Evolutionary conservation across 2,329 filamentous ascomycete genomes (phyloP), one percentile per base, ranked within the genome.

Genomic region (Podosphaera aphanis): DNA sequence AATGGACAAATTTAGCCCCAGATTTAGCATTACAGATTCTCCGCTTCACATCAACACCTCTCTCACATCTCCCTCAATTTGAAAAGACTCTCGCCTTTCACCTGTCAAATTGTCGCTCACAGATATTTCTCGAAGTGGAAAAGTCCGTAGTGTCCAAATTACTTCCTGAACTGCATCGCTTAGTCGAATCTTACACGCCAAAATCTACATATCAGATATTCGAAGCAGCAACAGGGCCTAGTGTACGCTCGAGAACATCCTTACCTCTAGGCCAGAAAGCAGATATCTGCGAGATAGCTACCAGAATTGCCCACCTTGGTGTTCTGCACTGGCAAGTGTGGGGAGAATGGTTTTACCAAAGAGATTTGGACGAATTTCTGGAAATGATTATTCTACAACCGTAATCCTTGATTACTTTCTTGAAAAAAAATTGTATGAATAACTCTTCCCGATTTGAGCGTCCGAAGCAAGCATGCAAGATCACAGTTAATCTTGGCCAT

Each of bases 241-340:
- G 49, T 47, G 31, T 40, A 19, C 44, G 49, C 8, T 41, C 51
- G 3, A 44, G 47, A 15, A 39, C 20, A 31, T 19, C 48, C 10
- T 11, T n/a, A 15, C 46, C 20, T 20, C 10, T 21, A 5, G 35
- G 46, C n/a, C 33, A 35, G 2, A 58, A 55, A 29, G 55, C 56
- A 4, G 55, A 58, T 19, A 51, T 81, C 33, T 67, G 70, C 38
- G 77, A 84, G 48, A 73, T 93, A 59, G 75, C 83, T 1, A 79
- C 77, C 39, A 75, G 83, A 40, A 68, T 93, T 44, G 79, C 83
- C 5, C 88, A 94, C 57, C 74, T 94, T 39, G 76, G 82, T 13
- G 69, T 90, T 5, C 64, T 95, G 20, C 85, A 94, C 61, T 94
- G 86, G 85, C 73, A 83, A 43, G 79, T 93, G 2, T 95, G 86